Percentiles rank a stretch among this genome's conserved stretches.
Conservation (phyloP, 1,284 basidiomycete genomes). For the Malassezia dermatis region DNA sequence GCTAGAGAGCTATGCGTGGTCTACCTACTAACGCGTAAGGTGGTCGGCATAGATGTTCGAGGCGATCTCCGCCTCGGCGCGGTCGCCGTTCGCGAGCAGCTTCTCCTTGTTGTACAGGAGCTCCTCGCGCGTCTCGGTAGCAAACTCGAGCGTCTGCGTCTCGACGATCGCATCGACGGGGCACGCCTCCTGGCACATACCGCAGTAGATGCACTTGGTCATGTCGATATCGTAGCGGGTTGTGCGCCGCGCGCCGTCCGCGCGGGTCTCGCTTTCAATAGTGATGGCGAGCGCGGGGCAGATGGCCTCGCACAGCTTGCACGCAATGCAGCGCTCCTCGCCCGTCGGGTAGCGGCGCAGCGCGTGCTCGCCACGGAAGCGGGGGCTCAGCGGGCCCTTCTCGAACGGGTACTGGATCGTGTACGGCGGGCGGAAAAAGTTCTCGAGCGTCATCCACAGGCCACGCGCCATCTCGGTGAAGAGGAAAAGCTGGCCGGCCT, state of each 20-base stretch:
- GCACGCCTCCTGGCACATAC: constrained; percentile 68
- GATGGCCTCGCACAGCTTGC: constrained; percentile 98
- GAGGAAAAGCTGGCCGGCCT: constrained; percentile 93
- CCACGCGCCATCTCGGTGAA: constrained; percentile 96
- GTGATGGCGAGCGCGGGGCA: constrained; percentile 99
- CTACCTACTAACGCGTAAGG: constrained; percentile 30
- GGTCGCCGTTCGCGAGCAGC: constrained; percentile 85
- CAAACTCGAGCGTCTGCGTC: constrained; percentile 59
- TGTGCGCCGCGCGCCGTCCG: constrained; percentile 89
- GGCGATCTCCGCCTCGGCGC: constrained; percentile 72
- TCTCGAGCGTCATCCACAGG: constrained; percentile 98
- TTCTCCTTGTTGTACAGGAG: constrained; percentile 94
- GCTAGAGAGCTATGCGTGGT: constrained; percentile 5
- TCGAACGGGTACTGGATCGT: constrained; percentile 74
- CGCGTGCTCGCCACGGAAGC: constrained; percentile 99
- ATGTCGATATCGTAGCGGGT: constrained; percentile 97
- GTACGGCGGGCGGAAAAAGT: constrained; percentile 93
- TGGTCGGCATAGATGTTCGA: constrained; percentile 44
- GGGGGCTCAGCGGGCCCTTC: constrained; percentile 91
- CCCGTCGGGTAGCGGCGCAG: constrained; percentile 92
- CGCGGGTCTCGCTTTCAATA: constrained; percentile 90
- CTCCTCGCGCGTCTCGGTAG: constrained; percentile 95
- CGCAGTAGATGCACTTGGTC: constrained; percentile 53
- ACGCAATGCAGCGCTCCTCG: constrained; percentile 97
- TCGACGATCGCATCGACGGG: constrained; percentile 99